Conservation (phyloP, 129 eudicot species). For the Chrysanthemum seticuspe region DNA sequence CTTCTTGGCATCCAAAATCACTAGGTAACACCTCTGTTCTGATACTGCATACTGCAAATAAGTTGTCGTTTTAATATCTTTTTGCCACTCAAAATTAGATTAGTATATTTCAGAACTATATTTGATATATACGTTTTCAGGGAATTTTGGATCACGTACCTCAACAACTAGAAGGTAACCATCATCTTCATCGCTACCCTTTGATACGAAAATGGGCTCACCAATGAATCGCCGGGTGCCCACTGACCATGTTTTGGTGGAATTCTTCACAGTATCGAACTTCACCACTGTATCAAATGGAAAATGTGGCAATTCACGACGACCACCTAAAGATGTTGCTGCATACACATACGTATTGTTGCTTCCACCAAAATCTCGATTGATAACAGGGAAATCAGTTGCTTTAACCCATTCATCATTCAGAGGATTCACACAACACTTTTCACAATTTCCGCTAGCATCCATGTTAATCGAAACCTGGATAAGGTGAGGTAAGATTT, state of each 20-base stretch:
- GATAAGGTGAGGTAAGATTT: slow-evolving; percentile 70
- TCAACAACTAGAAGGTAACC: slow-evolving; percentile 92
- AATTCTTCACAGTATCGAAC: slow-evolving; percentile 40
- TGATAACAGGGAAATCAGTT: slow-evolving; percentile 75
- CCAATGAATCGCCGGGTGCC: slow-evolving; percentile 70
- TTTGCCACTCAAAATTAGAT: neutral
- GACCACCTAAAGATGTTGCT: slow-evolving; percentile 70
- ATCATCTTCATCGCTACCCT: slow-evolving; percentile 65
- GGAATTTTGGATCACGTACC: slow-evolving; percentile 35
- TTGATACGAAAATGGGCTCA: slow-evolving; percentile 78
- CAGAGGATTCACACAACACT: slow-evolving; percentile 51
- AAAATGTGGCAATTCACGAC: slow-evolving; percentile 64
- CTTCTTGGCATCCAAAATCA: slow-evolving; percentile 58
- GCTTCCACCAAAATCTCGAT: slow-evolving; percentile 51
- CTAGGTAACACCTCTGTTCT: slow-evolving; percentile 60
- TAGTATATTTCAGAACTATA: neutral
- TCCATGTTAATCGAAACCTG: slow-evolving; percentile 62
- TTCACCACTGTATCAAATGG: slow-evolving; percentile 87
- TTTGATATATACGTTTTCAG: neutral
- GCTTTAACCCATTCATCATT: slow-evolving; percentile 50
- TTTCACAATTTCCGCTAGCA: slow-evolving; percentile 38
- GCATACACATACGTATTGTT: slow-evolving; percentile 65
- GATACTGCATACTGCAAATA: slow-evolving; percentile 83
- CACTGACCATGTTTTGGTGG: slow-evolving; percentile 60
- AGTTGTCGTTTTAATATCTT: neutral